phyloP scores from a whole-genome alignment of 495 filamentous ascomycete species.

The Neurospora sp. region DNA sequence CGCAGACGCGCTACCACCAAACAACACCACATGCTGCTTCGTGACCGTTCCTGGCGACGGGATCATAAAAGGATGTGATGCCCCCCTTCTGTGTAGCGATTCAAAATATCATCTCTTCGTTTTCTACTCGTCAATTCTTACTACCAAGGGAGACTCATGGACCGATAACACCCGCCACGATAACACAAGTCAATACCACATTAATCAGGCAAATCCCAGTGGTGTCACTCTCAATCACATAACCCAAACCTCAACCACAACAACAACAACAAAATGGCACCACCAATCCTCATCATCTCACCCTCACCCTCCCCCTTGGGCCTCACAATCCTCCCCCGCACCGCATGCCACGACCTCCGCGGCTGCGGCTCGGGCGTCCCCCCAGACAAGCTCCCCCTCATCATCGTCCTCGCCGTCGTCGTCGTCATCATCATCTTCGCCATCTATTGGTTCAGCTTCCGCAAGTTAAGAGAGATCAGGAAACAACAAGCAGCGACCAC shows the following conservation, averaged over 20 bases:
- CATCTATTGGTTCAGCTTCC: not conserved
- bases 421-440: not conserved
- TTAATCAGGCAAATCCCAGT: not conserved
- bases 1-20: not conserved
- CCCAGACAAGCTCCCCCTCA: not conserved
- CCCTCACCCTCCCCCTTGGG: not conserved
- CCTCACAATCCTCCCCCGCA: not conserved
- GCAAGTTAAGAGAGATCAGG: not conserved
- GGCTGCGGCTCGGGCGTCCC: not conserved
- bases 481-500: not conserved
- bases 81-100: not conserved
- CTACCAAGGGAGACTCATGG: not conserved
- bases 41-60: not conserved
- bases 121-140: not conserved
- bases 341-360: not conserved
- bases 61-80: not conserved
- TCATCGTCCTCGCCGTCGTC: not conserved
- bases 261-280: not conserved
- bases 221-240: not conserved
- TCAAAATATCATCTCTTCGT: not conserved
- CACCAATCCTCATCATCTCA: not conserved
- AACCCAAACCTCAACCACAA: not conserved
- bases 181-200: not conserved
- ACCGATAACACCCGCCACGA: not conserved
- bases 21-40: not conserved